Base-by-base conservation (phyloP, 441 rosid species). In the Biscutella laevigata region DNA sequence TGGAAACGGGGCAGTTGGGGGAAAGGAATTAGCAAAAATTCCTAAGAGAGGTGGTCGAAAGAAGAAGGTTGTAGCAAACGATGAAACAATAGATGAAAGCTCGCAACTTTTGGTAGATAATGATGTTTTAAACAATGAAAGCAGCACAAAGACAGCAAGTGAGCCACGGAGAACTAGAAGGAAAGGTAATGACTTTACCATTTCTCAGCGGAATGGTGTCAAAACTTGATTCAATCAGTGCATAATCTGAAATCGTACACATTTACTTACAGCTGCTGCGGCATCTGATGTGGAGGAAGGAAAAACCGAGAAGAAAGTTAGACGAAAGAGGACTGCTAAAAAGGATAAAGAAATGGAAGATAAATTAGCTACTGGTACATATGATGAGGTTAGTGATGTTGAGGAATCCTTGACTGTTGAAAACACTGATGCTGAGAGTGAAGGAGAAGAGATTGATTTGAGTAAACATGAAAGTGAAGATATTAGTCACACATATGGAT, bases 401-500 rank as follows among this genome's bases (percentile, higher is more conserved):
- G 81, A 77, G 61, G 84, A 75, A 38, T 67, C 71, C 8, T 41
- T 54, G 19, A 52, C 62, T 37, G 51, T 50, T 57, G 62, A 59
- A 17, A 67, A 28, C 57, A 37, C 47, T 34, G 86, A 74, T 68
- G 71, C 69, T 2, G 90, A 76, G 72, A 80, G 74, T 51, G 81
- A 77, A 35, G 69, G 32, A 57, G 73, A 66, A 42, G 90, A 87
- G 50, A 72, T 77, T 38, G 90, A 81, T 33, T 50, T 85, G 67
- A 77, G 50, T 21, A 77, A 64, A 56, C 74, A 77, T 33, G 84
- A 68, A 21, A 74, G 72, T 61, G 90, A 81, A 40, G 96, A 83
- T 63, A 71, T 84, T 56, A 81, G 84, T 62, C 71, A 52, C 33
- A 76, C 90, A 0, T 85, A 83, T 57, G 87, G 89, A 39, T 87